Percentiles rank a stretch among this genome's conserved stretches.
Evolutionary conservation across 139 green algal genomes (phyloP).

Genomic region (Mesotaenium endlicherianum): DNA sequence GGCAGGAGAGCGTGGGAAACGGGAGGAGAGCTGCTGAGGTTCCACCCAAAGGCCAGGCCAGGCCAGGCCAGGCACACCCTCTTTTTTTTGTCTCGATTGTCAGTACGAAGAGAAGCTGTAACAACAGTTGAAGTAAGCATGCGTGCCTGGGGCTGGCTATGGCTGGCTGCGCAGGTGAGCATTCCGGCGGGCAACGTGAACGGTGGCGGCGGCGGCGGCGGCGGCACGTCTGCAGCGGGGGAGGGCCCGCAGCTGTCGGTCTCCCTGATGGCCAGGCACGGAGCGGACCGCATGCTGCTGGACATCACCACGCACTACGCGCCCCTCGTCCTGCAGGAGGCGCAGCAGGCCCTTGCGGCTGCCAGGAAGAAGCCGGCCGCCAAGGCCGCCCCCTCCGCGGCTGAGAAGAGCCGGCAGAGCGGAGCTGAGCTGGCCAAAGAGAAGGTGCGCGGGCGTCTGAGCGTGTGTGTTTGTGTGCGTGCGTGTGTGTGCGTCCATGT

Average conservation of each 20-base stretch:
- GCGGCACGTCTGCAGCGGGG: no score
- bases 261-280: constrained; percentile 23
- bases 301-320: neutral
- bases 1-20: no score
- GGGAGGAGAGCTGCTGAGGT: no score
- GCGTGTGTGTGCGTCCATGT: neutral
- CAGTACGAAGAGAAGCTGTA: no score
- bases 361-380: no score
- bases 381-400: neutral
- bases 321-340: neutral
- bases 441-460: no score
- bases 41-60: no score
- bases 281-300: constrained; percentile 19
- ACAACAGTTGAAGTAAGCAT: no score
- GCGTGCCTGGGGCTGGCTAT: neutral
- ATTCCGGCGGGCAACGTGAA: constrained; percentile 32
- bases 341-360: neutral
- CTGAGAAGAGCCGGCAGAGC: neutral
- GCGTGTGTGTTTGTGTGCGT: neutral
- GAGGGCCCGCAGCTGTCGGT: constrained; percentile 23
- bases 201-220: no score
- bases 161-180: constrained; percentile 16
- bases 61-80: no score
- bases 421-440: neutral
- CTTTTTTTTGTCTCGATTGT: no score